Conservation (phyloP, 2,329 filamentous ascomycete species). For the Alternaria alternata region DNA sequence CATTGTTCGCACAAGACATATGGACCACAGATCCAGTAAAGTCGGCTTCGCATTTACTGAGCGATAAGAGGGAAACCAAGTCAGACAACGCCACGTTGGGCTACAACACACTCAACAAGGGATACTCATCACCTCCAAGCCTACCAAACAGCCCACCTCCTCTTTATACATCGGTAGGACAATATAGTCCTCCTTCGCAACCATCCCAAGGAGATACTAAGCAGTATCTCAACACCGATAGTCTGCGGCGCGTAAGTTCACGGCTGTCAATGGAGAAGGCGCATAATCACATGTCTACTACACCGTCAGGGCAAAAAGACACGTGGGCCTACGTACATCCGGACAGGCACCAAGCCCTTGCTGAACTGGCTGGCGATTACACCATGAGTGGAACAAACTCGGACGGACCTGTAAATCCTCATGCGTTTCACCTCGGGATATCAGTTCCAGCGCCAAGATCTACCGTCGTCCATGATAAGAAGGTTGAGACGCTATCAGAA, state of each 20-base stretch:
- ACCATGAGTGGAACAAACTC: conserved; percentile 30
- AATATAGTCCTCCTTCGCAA: background rate
- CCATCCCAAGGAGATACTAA: background rate
- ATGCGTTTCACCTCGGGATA: conserved; percentile 12
- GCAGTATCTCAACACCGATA: background rate
- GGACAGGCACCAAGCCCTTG: background rate
- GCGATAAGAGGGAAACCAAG: background rate
- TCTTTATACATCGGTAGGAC: conserved; percentile 9
- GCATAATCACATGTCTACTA: background rate
- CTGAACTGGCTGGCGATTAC: conserved; percentile 22
- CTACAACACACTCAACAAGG: background rate
- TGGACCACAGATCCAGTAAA: background rate
- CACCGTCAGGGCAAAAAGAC: background rate
- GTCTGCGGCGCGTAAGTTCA: background rate
- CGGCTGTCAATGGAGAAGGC: background rate
- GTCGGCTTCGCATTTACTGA: background rate
- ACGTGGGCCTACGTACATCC: background rate
- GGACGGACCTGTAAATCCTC: conserved; percentile 30
- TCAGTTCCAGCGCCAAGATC: background rate
- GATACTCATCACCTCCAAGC: background rate
- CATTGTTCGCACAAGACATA: background rate
- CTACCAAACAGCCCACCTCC: conserved; percentile 9
- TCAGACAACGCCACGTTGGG: background rate
- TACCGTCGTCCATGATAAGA: background rate
- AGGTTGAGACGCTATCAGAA: conserved; percentile 10